Conservation (phyloP, 768 basidiomycete species). For the Boletellus sp. region DNA sequence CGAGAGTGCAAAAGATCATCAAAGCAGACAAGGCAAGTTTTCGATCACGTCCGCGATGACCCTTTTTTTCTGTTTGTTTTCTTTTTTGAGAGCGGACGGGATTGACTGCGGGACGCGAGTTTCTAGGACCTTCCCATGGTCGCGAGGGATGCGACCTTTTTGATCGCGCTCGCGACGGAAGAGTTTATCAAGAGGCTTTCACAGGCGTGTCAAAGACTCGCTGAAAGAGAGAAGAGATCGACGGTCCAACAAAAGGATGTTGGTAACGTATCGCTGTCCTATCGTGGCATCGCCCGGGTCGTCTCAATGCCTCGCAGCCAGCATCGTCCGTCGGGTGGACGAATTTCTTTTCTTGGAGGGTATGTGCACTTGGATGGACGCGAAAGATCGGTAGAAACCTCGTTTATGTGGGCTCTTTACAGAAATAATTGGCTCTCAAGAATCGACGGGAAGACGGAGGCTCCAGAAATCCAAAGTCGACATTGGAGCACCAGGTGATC, state of each 20-base stretch:
- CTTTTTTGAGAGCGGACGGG: too few species aligned
- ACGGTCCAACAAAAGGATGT: constrained; percentile 80
- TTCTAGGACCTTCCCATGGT: constrained; percentile 70
- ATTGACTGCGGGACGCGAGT: constrained; percentile 1
- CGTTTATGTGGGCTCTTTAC: not conserved
- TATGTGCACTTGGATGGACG: constrained; percentile 22
- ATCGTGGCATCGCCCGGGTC: not conserved
- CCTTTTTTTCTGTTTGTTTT: not conserved
- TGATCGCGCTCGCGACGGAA: constrained; percentile 83
- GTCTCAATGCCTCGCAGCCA: constrained; percentile 38
- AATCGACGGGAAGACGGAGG: constrained; percentile 43
- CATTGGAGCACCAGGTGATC: constrained; percentile 11
- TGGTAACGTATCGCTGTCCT: constrained; percentile 43
- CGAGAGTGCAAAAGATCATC: constrained; percentile 78
- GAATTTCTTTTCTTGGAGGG: constrained; percentile 81
- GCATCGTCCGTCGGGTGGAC: constrained; percentile 60
- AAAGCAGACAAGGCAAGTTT: constrained; percentile 77
- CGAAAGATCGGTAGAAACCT: not conserved
- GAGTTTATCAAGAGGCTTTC: constrained; percentile 78
- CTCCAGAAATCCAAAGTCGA: constrained; percentile 29
- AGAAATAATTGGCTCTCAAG: constrained; percentile 63
- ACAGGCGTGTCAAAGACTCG: constrained; percentile 66
- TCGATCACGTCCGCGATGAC: not conserved
- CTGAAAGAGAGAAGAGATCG: constrained; percentile 65
- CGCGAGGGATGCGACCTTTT: constrained; percentile 71